Base-by-base conservation (phyloP, 164 flowering plant genomes). In the Stephania japonica region DNA sequence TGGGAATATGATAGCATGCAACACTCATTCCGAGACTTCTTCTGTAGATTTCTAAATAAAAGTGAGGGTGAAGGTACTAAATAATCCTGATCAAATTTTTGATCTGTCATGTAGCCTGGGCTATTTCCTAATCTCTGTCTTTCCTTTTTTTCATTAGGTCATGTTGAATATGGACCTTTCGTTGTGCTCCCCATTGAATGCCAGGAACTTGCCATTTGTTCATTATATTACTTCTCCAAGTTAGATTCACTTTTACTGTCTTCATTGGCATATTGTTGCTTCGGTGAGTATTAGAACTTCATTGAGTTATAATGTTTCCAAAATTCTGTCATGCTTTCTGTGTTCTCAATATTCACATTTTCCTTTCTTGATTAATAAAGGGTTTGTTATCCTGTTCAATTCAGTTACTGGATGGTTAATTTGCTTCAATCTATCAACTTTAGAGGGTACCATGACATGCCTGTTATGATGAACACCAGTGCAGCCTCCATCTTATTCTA, bases 201-300 rank as follows among this genome's bases (percentile, higher is more conserved):
- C 73, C 92, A 96, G 77, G 97, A 93, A 73, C 85, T 90, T 66
- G 83, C 95, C 16, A 18, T 91, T 42, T 88, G 86, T 80, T 89
- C 91, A 84, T 83, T 93, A 38, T 91, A 84, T 74, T 93, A 91
- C 67, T 88, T 89, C 83, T 80, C 95, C 67, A 74, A 73, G 76
- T 61, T 93, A 84, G 85, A 86, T 67, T 50, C 86, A 14, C 47
- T 13, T 41, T 73, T 93, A 67, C 84, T 96, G 25, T 80, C 81
- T 80, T 87, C 97, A 50, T 70, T 96, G 59, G 86, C 85, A 47
- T 77, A 74, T 61, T 90, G 95, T 78, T 91, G 97, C 85, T 77
- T 91, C 42, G 78, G 97, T 94, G 80, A 89, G 98, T 84, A 78
- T 27, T 72, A 7, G 24, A 11, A 62, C 16, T 12, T 66, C 32